Evolutionary conservation across 2,329 filamentous ascomycete genomes (phyloP), one percentile per base, ranked within the genome.

Genomic region (Harringtonia lauricola): DNA sequence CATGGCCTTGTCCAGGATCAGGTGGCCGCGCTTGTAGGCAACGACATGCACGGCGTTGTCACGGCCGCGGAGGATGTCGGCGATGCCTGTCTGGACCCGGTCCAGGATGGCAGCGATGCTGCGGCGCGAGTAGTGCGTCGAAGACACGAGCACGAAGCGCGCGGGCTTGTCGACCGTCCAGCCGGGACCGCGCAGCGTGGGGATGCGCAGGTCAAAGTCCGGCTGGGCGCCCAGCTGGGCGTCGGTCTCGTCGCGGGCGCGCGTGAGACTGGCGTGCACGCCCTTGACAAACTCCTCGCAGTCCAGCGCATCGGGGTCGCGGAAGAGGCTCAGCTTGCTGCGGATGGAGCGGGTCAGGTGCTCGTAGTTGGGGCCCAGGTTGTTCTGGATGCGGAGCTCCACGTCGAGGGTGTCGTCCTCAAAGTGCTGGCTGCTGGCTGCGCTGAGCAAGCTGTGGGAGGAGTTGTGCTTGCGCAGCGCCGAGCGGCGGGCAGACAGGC

Each of bases 21-120:
- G 63, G 44, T 76, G 72, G 1, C 72, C 72, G 36, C 71, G 65
- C 52, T 75, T 75, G 49, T 70, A 62, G 8, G 67, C 65, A 3
- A 62, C 65, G 53, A 76, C 58, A 19, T 64, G 68, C 41, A 73
- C 60, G 6, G 66, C 62, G 33, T 65, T 61, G 21, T 70, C 65
- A 45, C 69, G 64, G 21, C 66, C 64, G 39, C 65, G 63, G 21
- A 76, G 59, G 7, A 70, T 63, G 42, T 72, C 66, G 17, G 64
- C 60, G 8, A 75, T 63, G 5, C 71, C 68, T 2, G 68, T 66
- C 50, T 74, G 68, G 18, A 75, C 57, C 31, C 72, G 64, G 43
- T 74, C 69, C 24, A 75, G 55, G 6, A 73, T 62, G 9, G 71
- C 68, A 46, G 70, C 64, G 34, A 71, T 61, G 29, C 59, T 69